These are phyloP conservation scores for Hanseniaspora uvarum DNA, from an alignment of 1,139 yeast species.

Conservation along the genomic window DNA sequence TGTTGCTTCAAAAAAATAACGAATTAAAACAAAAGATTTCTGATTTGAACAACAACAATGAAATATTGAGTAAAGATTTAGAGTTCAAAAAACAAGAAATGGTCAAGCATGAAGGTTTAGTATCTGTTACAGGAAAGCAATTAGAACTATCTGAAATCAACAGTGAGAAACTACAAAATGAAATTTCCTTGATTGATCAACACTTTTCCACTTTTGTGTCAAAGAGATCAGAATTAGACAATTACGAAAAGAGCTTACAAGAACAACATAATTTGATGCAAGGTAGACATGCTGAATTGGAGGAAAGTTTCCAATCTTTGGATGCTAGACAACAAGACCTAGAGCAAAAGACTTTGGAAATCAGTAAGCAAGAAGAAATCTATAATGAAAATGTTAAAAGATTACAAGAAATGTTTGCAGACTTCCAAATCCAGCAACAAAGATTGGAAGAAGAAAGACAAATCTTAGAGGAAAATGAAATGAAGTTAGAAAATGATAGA, in stretches of 20 bases:
- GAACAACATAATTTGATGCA: constrained; percentile 36
- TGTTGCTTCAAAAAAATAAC: constrained; percentile 49
- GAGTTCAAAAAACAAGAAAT: constrained; percentile 44
- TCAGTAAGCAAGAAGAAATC: constrained; percentile 32
- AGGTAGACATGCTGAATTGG: constrained; percentile 24
- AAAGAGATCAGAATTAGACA: constrained; percentile 34
- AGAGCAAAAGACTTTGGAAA: constrained; percentile 28
- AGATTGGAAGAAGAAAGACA: constrained; percentile 33
- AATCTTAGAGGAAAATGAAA: constrained; percentile 32
- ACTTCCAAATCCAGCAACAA: constrained; percentile 31
- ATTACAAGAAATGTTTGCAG: constrained; percentile 30
- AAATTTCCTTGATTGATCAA: constrained; percentile 39
- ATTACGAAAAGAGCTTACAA: constrained; percentile 31
- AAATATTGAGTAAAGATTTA: constrained; percentile 47
- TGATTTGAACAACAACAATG: constrained; percentile 54
- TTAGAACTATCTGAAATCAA: constrained; percentile 47
- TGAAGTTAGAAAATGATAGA: constrained; percentile 24
- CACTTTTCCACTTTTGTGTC: constrained; percentile 25
- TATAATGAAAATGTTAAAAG: constrained; percentile 34
- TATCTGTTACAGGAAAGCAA: constrained; percentile 60
- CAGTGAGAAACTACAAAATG: constrained; percentile 37
- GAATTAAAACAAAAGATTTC: constrained; percentile 59
- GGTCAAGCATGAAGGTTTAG: constrained; percentile 51
- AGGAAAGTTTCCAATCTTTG: constrained; percentile 25
- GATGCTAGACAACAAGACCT: constrained; percentile 30